Conservation (phyloP, 139 green algal species). For the Gonium pectorale region DNA sequence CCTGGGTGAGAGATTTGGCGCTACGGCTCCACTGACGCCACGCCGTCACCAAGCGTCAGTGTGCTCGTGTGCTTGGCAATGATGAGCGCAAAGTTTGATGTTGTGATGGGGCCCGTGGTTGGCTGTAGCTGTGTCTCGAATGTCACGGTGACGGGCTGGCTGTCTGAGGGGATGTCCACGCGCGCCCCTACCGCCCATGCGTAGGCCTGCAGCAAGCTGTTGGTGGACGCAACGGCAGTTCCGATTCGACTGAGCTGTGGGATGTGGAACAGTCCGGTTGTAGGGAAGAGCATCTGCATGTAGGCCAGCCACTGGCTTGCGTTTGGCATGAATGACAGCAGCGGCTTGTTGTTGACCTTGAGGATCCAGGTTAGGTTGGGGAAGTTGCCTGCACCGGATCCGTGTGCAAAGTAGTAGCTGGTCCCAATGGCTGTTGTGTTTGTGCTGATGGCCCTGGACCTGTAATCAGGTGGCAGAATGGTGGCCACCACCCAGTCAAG, state of each 20-base stretch:
- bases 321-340: neutral
- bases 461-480: neutral
- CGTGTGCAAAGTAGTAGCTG: constrained; percentile 7
- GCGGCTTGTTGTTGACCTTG: neutral
- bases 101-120: neutral
- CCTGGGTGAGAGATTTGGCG: neutral
- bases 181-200: neutral
- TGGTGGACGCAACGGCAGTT: neutral
- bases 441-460: neutral
- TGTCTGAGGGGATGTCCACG: neutral
- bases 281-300: neutral
- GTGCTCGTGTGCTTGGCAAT: constrained; percentile 18
- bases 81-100: neutral
- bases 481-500: neutral
- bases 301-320: neutral
- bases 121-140: constrained; percentile 8
- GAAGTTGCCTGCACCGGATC: neutral
- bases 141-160: neutral
- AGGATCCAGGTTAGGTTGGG: neutral
- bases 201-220: neutral
- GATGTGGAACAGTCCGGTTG: neutral
- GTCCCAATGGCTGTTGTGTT: neutral
- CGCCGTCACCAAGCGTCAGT: too few relatives aligned
- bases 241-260: neutral
- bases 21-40: too few relatives aligned